Percentiles rank a stretch among this genome's conserved stretches.
These are phyloP conservation scores for Raphanus sativus DNA, from an alignment of 345 rosid genomes.

Conservation along the genomic window DNA sequence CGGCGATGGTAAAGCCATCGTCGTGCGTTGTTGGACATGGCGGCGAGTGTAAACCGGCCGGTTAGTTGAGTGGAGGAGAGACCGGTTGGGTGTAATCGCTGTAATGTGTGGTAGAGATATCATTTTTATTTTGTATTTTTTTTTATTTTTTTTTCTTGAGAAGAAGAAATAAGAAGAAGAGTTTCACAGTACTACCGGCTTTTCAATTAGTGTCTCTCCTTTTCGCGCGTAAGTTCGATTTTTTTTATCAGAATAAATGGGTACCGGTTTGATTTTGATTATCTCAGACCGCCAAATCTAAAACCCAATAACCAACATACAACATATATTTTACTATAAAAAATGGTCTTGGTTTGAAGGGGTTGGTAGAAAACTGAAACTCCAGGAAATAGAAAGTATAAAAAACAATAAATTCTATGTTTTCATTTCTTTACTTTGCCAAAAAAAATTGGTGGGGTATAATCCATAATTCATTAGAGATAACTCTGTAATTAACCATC, in stretches of 20 bases:
- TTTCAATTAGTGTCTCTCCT: neutral
- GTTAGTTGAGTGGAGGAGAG: conserved; percentile 23
- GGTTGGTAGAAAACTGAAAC: neutral
- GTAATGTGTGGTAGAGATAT: conserved; percentile 40
- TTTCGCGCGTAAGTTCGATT: conserved; percentile 18
- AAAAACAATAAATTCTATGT: too few species aligned
- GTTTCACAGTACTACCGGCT: neutral
- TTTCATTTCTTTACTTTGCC: too few species aligned
- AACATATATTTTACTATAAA: too few species aligned
- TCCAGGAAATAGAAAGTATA: too few species aligned
- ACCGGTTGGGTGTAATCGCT: conserved; percentile 35
- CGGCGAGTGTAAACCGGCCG: conserved; percentile 15
- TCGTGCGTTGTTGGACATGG: conserved; percentile 38
- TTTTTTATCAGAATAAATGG: neutral
- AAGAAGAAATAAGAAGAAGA: neutral
- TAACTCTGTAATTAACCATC: too few species aligned
- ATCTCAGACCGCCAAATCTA: neutral
- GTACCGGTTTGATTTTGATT: neutral
- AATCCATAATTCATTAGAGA: too few species aligned
- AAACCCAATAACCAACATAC: neutral
- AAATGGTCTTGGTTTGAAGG: neutral
- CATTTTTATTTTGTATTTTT: conserved; percentile 33
- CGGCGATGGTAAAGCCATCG: conserved; percentile 20
- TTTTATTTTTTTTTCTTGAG: neutral
- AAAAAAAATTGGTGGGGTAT: too few species aligned